Percentiles rank a stretch among this genome's conserved stretches.
These are phyloP conservation scores for Castanea sativa DNA, from an alignment of 306 rosid genomes.

Conservation along the genomic window DNA sequence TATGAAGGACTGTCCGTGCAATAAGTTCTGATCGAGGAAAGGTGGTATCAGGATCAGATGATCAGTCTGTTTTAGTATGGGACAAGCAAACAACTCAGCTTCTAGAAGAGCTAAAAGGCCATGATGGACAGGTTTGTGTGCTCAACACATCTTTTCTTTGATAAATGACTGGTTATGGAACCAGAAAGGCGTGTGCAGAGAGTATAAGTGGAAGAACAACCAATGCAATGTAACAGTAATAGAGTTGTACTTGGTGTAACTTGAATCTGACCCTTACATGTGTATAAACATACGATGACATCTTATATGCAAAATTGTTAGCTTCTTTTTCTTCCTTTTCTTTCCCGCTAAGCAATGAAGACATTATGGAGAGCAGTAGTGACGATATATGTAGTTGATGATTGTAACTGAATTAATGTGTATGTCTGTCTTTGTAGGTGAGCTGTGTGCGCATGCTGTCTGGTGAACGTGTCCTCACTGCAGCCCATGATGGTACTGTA, in stretches of 20 bases:
- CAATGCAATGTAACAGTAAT: not conserved
- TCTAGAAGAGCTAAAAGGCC: slow-evolving; percentile 97
- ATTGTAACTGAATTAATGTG: slow-evolving; percentile 30
- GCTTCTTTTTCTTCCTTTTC: not conserved
- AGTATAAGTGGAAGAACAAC: not conserved
- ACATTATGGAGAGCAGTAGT: slow-evolving; percentile 15
- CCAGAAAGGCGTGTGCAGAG: not conserved
- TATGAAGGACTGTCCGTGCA: slow-evolving; percentile 83
- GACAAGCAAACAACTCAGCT: slow-evolving; percentile 97
- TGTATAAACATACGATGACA: not conserved
- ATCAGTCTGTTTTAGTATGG: slow-evolving; percentile 90
- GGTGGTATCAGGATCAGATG: slow-evolving; percentile 97
- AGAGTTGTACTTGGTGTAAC: too few species aligned
- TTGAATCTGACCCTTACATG: too few species aligned
- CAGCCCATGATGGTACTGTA: slow-evolving; percentile 96
- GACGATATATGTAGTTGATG: slow-evolving; percentile 12
- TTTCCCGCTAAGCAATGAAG: not conserved
- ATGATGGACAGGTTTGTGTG: slow-evolving; percentile 73
- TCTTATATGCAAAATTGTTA: not conserved
- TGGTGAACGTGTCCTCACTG: slow-evolving; percentile 94
- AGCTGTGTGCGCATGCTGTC: slow-evolving; percentile 95
- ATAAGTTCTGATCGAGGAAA: slow-evolving; percentile 93
- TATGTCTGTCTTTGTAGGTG: slow-evolving; percentile 54
- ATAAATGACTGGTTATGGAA: not conserved
- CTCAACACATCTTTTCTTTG: not conserved